Evolutionary conservation across 2,329 filamentous ascomycete genomes (phyloP).

Genomic region (Sarocladium brachiariae): DNA sequence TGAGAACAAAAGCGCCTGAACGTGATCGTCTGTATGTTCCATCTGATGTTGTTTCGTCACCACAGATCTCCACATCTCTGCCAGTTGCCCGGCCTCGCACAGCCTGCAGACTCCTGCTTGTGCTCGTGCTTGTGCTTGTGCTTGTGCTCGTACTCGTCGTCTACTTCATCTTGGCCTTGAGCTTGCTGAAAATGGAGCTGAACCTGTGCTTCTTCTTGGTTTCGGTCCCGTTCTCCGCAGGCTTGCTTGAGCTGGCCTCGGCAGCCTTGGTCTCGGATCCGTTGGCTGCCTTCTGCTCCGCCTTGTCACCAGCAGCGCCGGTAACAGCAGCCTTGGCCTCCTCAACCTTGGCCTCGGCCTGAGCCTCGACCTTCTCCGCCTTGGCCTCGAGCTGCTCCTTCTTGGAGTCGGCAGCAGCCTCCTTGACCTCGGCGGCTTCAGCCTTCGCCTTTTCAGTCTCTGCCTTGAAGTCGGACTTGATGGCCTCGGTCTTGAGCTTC

Average conservation of each 20-base stretch:
- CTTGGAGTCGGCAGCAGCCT: slow-evolving; percentile 11
- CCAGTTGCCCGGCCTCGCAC: slow-evolving; percentile 1
- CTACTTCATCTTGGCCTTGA: slow-evolving; percentile 37
- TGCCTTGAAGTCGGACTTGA: slow-evolving; percentile 16
- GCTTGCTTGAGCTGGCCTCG: slow-evolving; percentile 15
- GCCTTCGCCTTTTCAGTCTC: slow-evolving; percentile 14
- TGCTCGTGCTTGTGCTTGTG: too few relatives aligned
- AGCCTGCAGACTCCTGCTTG: too few relatives aligned
- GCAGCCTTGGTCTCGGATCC: slow-evolving; percentile 17
- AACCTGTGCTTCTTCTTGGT: slow-evolving; percentile 63
- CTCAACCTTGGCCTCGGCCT: slow-evolving; percentile 11
- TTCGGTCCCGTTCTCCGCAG: slow-evolving; percentile 30
- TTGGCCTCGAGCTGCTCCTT: slow-evolving; percentile 13
- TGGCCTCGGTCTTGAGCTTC: slow-evolving; percentile 12
- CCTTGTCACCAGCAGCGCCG: slow-evolving; percentile 11
- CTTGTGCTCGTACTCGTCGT: slow-evolving; percentile 1
- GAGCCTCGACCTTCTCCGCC: slow-evolving; percentile 14
- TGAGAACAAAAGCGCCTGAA: neutral
- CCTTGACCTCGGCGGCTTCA: slow-evolving; percentile 13
- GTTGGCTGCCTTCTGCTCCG: slow-evolving; percentile 13
- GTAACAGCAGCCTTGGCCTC: slow-evolving; percentile 12
- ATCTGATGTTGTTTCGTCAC: slow-evolving; percentile 4
- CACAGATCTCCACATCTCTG: neutral
- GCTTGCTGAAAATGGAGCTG: slow-evolving; percentile 55
- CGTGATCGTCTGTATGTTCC: neutral